phyloP scores from a whole-genome alignment of 164 flowering plant genomes.

The Magnolia changhungtana region DNA sequence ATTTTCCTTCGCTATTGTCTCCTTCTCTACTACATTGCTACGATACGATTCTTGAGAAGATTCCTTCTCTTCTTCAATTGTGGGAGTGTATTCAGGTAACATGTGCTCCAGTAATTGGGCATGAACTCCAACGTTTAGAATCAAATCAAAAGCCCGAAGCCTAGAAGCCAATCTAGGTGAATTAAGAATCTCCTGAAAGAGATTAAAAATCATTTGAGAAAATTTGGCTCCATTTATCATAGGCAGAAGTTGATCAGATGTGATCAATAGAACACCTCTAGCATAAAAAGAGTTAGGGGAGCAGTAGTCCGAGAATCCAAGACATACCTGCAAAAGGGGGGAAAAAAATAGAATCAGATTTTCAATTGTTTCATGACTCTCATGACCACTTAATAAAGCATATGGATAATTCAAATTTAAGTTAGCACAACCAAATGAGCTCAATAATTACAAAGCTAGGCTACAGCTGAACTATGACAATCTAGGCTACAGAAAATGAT shows the following conservation, averaged over 20 bases:
- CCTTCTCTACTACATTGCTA: slow-evolving; percentile 43
- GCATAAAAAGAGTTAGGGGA: slow-evolving; percentile 90
- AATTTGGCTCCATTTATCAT: slow-evolving; percentile 1
- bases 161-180: slow-evolving; percentile 68
- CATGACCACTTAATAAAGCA: neutral
- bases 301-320: slow-evolving; percentile 85
- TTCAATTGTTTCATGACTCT: slow-evolving; percentile 1
- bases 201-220: slow-evolving; percentile 19
- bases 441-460: too few species aligned
- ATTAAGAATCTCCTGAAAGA: slow-evolving; percentile 82
- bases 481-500: too few species aligned
- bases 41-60: slow-evolving; percentile 51
- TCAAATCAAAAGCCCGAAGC: slow-evolving; percentile 86
- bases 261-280: slow-evolving; percentile 65
- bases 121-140: slow-evolving; percentile 96
- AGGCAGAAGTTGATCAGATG: neutral
- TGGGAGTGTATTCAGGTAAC: slow-evolving; percentile 50
- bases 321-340: slow-evolving; percentile 74
- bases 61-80: slow-evolving; percentile 73
- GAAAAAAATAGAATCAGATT: neutral
- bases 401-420: neutral
- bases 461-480: too few species aligned
- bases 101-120: slow-evolving; percentile 91
- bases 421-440: too few species aligned
- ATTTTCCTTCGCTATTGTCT: slow-evolving; percentile 32